phyloP scores from a whole-genome alignment of 1,284 basidiomycete species.

The Sporisorium iseilematis-ciliati region DNA sequence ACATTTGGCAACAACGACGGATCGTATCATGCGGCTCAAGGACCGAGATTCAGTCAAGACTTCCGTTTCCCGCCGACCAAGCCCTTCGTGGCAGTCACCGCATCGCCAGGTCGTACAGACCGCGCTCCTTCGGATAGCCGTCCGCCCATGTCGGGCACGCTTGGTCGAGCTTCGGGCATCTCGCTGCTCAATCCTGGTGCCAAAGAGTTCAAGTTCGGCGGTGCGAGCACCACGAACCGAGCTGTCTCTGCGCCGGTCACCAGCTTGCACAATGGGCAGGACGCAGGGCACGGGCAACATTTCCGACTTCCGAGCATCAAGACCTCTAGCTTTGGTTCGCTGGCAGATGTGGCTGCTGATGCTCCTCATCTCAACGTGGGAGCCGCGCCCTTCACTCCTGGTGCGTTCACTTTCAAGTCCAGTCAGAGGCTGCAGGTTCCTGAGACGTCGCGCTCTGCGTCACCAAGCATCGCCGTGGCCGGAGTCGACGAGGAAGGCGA shows the following conservation, averaged over 20 bases:
- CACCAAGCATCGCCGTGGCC: slow-evolving; percentile 1
- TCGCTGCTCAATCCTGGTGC: slow-evolving; percentile 54
- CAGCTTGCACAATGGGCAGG: background rate
- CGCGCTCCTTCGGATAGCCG: background rate
- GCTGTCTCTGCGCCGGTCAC: slow-evolving; percentile 27
- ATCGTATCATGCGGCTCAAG: slow-evolving; percentile 1
- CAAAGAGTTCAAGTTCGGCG: slow-evolving; percentile 55
- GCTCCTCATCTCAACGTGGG: slow-evolving; percentile 53
- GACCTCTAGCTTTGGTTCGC: slow-evolving; percentile 58
- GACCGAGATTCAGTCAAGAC: slow-evolving; percentile 42
- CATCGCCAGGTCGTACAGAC: background rate
- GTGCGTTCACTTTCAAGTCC: slow-evolving; percentile 58
- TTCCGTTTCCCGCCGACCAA: slow-evolving; percentile 48
- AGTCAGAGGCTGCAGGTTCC: slow-evolving; percentile 46
- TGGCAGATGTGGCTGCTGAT: slow-evolving; percentile 27
- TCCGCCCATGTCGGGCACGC: slow-evolving; percentile 26
- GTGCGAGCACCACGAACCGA: background rate
- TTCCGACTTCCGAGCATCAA: slow-evolving; percentile 62
- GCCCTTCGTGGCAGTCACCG: background rate
- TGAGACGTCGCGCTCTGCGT: background rate
- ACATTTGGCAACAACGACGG: slow-evolving; percentile 44
- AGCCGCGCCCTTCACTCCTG: slow-evolving; percentile 59
- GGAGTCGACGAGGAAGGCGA: background rate
- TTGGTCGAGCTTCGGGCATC: slow-evolving; percentile 37
- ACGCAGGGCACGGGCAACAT: slow-evolving; percentile 10